Evolutionary conservation across 768 basidiomycete genomes (phyloP), one percentile per base, ranked within the genome.

Genomic region (Hebeloma cylindrosporum): DNA sequence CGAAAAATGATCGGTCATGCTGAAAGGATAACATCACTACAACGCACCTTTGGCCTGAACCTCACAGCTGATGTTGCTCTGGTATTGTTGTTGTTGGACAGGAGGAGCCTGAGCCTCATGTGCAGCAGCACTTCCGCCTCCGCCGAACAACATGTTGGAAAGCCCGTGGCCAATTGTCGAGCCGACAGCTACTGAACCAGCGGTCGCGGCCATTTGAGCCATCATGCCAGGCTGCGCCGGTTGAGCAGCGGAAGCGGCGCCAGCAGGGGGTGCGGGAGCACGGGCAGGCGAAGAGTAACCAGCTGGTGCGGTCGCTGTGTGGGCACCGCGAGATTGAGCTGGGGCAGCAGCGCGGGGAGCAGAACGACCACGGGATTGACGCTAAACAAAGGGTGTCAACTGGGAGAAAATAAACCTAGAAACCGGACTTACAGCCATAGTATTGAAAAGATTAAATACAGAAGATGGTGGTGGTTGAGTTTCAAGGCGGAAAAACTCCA

Each of bases 151-250:
- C 89, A 93, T 91, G 64, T 65, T 78, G 30, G 88, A 91, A 52
- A 95, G 60, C n/a, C 92, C 92, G 61, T 95, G 92, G 33, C 91
- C 92, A 51, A 95, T 79, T 44, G 83, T 84, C 6, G 88, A 92
- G 18, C 92, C 93, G 37, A 90, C 72, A 4, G 91, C 93, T 38
- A 94, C 91, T 45, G 88, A 88, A 50, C 91, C 92, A 20, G 91
- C 92, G 5, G 92, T 91, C 4, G 88, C 86, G 42, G 90, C 90
- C 88, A 93, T 92, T 59, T 88, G 85, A 0, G 80, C 75, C 13
- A 93, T 43, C 76, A 93, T 72, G 10, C 90, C 89, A 1, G 90
- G 89, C 50, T 77, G 71, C 48, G 72, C 59, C 1, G 75, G 63
- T 33, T 72, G 71, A 27, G 70, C 65, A 25, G 75, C 55, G 40